A percentile compares a stretch with the other conserved stretches of the same genome.
Conservation (phyloP, 441 rosid species). For the Metrosideros polymorpha region DNA sequence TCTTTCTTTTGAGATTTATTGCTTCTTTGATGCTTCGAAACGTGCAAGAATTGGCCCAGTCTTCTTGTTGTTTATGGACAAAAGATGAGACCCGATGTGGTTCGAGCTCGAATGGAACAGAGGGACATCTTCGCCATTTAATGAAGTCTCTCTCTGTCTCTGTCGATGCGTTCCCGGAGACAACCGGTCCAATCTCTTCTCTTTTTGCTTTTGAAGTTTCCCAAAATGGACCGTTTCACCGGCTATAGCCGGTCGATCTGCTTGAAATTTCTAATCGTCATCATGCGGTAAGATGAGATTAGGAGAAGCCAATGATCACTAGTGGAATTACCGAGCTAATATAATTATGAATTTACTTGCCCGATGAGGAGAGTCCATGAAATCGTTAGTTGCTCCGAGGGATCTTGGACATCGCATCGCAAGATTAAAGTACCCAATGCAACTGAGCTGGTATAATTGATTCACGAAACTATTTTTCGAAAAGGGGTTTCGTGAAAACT, state of each 20-base stretch:
- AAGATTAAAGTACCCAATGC: background rate
- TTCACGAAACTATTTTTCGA: accelerated
- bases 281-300: background rate
- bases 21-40: background rate
- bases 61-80: background rate
- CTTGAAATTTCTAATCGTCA: constrained; percentile 9
- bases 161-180: background rate
- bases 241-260: constrained; percentile 29
- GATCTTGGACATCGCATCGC: background rate
- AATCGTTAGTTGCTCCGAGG: background rate
- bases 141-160: constrained; percentile 16
- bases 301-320: background rate
- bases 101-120: constrained; percentile 14
- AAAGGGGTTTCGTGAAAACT: background rate
- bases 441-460: background rate
- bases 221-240: constrained; percentile 6
- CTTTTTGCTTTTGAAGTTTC: background rate
- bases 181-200: constrained; percentile 24
- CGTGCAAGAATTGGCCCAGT: no score
- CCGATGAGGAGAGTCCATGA: background rate
- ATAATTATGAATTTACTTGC: background rate
- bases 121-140: constrained; percentile 21
- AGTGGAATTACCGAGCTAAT: background rate
- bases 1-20: background rate
- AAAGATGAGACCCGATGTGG: constrained; percentile 6